Conservation (phyloP, 352 stramenopile species). For the Globisporangium abappressorium region DNA sequence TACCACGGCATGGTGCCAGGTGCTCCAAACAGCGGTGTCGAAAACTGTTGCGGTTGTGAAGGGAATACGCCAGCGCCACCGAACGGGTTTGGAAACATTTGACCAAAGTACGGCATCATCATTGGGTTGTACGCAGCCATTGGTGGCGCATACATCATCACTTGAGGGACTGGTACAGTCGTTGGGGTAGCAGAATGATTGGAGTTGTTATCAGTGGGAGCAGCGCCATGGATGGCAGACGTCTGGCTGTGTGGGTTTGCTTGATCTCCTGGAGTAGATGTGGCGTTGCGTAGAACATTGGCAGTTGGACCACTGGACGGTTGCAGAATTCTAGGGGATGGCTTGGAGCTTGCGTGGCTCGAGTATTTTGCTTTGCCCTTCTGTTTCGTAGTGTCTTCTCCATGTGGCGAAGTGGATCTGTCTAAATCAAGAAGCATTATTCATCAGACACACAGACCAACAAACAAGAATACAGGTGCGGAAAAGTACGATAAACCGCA, state of each 20-base stretch:
- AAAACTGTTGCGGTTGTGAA: neutral
- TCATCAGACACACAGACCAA: neutral
- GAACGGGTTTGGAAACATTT: constrained; percentile 2
- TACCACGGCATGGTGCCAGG: constrained; percentile 5
- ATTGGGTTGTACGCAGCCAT: constrained; percentile 1
- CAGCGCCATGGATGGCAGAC: neutral
- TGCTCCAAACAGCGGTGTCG: neutral
- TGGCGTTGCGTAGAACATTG: neutral
- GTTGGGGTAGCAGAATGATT: neutral
- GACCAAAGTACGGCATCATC: constrained; percentile 4
- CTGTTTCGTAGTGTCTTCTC: neutral
- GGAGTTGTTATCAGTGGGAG: neutral
- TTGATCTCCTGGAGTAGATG: neutral
- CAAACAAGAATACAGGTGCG: neutral
- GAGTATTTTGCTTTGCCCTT: neutral
- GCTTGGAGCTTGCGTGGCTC: neutral
- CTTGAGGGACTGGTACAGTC: neutral
- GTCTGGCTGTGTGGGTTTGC: neutral
- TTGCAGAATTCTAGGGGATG: neutral
- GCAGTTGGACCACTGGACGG: neutral
- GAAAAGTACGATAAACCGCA: neutral
- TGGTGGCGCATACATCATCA: neutral
- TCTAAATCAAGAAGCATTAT: neutral
- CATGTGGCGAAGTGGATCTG: neutral
- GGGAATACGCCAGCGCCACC: neutral